Conservation (phyloP, 495 filamentous ascomycete genomes). For the Venustampulla echinocandica region DNA sequence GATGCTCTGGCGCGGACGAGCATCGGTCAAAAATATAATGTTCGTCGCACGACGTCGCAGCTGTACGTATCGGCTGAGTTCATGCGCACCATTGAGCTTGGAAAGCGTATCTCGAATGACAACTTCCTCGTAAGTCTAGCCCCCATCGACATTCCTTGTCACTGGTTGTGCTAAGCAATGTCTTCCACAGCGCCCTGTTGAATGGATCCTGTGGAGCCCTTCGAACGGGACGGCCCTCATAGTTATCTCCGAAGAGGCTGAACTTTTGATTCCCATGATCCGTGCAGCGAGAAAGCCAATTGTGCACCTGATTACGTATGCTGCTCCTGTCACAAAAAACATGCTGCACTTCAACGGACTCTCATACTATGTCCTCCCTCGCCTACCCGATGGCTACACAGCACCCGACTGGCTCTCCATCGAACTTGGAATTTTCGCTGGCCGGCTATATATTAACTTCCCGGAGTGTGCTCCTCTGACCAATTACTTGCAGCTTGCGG, state of each 20-base stretch:
- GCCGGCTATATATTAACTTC: conserved; percentile 44
- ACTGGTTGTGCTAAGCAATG: conserved; percentile 12
- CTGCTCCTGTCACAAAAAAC: conserved; percentile 39
- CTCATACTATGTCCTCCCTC: conserved; percentile 37
- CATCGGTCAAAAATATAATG: conserved; percentile 29
- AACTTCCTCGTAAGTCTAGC: conserved; percentile 28
- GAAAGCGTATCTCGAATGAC: conserved; percentile 21
- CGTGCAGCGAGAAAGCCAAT: conserved; percentile 9
- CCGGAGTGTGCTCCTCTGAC: conserved; percentile 23
- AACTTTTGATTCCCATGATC: conserved; percentile 30
- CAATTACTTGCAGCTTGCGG: conserved; percentile 6
- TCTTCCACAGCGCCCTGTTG: conserved; percentile 32
- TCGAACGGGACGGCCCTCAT: conserved; percentile 28
- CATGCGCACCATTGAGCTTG: conserved; percentile 25
- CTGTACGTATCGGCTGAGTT: conserved; percentile 35
- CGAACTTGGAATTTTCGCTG: conserved; percentile 47
- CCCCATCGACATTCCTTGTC: conserved; percentile 14
- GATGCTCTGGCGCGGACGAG: conserved; percentile 24
- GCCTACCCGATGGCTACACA: conserved; percentile 26
- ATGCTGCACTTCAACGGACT: conserved; percentile 47
- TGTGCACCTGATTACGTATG: conserved; percentile 39
- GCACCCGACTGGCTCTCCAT: conserved; percentile 38
- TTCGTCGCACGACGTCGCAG: conserved; percentile 17
- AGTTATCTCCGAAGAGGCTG: conserved; percentile 38
- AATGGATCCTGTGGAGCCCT: conserved; percentile 38